Evolutionary conservation across 2,329 filamentous ascomycete genomes (phyloP), one percentile per base, ranked within the genome.

Genomic region (Penicillium sp.): DNA sequence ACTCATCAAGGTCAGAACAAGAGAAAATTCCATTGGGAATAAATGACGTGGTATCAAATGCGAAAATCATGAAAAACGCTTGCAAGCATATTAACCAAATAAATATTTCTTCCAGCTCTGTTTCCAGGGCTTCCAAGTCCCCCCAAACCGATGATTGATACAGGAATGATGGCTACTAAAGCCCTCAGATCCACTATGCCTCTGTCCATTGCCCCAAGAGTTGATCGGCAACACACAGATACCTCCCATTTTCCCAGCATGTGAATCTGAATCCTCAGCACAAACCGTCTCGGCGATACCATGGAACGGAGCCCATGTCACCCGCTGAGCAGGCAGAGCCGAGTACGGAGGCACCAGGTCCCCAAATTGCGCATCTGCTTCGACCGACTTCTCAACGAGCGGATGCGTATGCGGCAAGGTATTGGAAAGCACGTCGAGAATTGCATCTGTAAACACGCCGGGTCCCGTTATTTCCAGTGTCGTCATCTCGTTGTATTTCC

Each of bases 141-240:
- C 62, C 10, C 63, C 61, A 62, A 72, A 72, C 9, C 68, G 63
- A 60, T 71, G 71, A 34, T 73, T 71, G 3, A 73, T 53, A 51
- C 69, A 73, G 3, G 70, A 70, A 27, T 69, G 58, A 1, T 42
- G n/a, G 36, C 63, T 69, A 2, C 39, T 16, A 43, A 71, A 72
- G 0, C 38, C 49, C 52, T 70, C 66, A 0, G 69, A 55, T 3
- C 65, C 65, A 43, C 67, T 70, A 48, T 73, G 70, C 34, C 71
- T 59, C 54, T 73, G 71, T 13, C 71, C 71, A 56, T 72, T 73
- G 0, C 67, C 71, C 71, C 71, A 73, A 2, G 62, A 67, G 68
- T 96, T 97, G 36, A 96, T 77, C 0, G 93, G 93, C 43, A 97
- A 75, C 6, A 96, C 86, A 89, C 96, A 96, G 96, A 85, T 3